Percentiles rank a stretch among this genome's conserved stretches.
These are phyloP conservation scores for Dictyostelium intermedium DNA, from an alignment of 78 protist species.

Conservation along the genomic window DNA sequence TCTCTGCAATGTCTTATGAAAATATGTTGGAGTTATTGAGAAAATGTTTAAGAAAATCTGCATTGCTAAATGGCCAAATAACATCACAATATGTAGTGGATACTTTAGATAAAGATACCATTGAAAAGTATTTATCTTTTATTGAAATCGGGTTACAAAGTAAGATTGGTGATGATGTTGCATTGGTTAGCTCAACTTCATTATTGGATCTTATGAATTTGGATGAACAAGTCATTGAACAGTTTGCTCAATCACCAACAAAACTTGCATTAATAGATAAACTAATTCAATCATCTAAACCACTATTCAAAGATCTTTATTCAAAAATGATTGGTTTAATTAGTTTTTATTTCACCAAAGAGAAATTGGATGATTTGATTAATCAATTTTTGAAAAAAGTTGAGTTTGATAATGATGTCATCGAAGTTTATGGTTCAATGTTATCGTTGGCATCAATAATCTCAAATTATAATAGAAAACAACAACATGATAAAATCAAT, in stretches of 20 bases:
- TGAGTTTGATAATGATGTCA: neutral
- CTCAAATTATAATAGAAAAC: neutral
- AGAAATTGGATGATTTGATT: neutral
- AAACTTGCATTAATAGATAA: neutral
- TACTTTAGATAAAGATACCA: neutral
- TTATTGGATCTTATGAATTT: constrained; percentile 8
- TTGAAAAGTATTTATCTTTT: neutral
- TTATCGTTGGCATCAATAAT: neutral
- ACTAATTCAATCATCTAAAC: neutral
- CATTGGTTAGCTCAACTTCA: neutral
- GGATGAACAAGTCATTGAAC: neutral
- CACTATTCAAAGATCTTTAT: constrained; percentile 13
- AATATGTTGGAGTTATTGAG: constrained; percentile 24
- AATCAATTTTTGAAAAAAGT: neutral
- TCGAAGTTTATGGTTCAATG: constrained; percentile 54
- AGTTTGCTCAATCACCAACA: neutral
- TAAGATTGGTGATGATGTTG: constrained; percentile 54
- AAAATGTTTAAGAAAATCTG: constrained; percentile 23
- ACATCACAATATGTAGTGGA: neutral
- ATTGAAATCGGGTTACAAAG: neutral
- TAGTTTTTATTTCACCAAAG: neutral
- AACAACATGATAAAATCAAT: too few species aligned
- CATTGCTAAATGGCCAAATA: neutral
- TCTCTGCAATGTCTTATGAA: constrained; percentile 38
- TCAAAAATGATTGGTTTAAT: constrained; percentile 39